Evolutionary conservation across 2,329 filamentous ascomycete genomes (phyloP), one percentile per base, ranked within the genome.

Genomic region (Talaromyces sp.): DNA sequence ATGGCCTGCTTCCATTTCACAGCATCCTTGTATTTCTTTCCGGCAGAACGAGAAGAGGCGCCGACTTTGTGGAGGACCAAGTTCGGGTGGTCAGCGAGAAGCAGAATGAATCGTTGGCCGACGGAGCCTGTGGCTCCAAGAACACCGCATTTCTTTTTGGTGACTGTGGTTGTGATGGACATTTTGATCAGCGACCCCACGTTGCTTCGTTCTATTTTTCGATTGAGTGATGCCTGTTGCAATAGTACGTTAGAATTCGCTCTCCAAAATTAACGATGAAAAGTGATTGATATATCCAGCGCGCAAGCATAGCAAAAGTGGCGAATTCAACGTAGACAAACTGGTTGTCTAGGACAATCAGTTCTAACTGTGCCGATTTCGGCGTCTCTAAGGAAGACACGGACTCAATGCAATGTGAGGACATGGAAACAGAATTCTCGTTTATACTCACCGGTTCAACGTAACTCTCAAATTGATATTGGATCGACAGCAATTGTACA

Each of bases 1-100:
- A 87, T 82, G 10, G 91, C 86, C 82, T 98, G 94, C 84, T 97
- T 97, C 95, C 95, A 98, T 72, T 87, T 87, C 68, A 96, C 93
- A 45, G 93, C 94, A 85, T 97, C 92, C 79, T 89, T 90, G 84
- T 98, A 98, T 76, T 90, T 90, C 84, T 97, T 97, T 74, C 93
- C 93, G 7, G 92, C 92, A 10, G 93, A 97, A 66, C 92, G 87
- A 66, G 91, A 87, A 19, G 93, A 97, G 41, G 95, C 95, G 68
- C 95, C 95, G 59, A 98, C 87, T 66, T 93, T 93, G 69, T 95
- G 90, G 65, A 98, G 88, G 68, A 88, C 87, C 73, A 98, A 91
- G 78, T 90, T 87, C 16, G 94, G 93, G 80, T 98, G 94, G 63
- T 92, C 85, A 52, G 91, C 89, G 68, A 98, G 89, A 61, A 98